These are phyloP conservation scores for Acanthamoeba royreba DNA, from an alignment of 208 protist species.

Conservation along the genomic window DNA sequence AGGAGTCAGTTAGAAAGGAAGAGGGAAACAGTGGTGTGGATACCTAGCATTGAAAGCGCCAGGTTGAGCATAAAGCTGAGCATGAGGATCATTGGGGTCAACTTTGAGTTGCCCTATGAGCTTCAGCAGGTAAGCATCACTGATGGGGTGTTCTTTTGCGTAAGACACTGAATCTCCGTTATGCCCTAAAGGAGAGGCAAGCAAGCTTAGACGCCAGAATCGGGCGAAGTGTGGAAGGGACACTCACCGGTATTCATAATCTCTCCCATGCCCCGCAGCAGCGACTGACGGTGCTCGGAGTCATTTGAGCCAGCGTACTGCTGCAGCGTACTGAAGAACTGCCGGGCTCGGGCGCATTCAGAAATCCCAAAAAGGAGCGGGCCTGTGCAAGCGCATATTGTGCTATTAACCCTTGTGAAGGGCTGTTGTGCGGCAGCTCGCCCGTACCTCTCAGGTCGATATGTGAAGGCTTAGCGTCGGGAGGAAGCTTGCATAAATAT, in stretches of 20 bases:
- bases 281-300: neutral
- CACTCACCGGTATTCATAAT: neutral
- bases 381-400: neutral
- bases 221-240: neutral
- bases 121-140: constrained; percentile 1
- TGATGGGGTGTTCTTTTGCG: neutral
- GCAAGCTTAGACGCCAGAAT: neutral
- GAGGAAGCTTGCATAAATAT: neutral
- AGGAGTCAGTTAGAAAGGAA: neutral
- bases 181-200: neutral
- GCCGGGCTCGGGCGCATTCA: constrained; percentile 13
- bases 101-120: neutral
- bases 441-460: neutral
- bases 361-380: constrained; percentile 45
- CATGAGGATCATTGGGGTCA: neutral
- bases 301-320: no score
- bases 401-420: neutral
- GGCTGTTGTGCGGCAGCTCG: neutral
- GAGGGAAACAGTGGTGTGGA: neutral
- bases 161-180: neutral
- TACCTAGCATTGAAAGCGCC: neutral
- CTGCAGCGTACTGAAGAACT: constrained; percentile 11
- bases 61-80: constrained; percentile 6
- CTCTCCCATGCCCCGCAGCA: neutral
- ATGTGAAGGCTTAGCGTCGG: neutral